A percentile compares a stretch with the other conserved stretches of the same genome.
Evolutionary conservation across 805 yeast genomes (phyloP).

Genomic region (Maudiozyma barnettii): DNA sequence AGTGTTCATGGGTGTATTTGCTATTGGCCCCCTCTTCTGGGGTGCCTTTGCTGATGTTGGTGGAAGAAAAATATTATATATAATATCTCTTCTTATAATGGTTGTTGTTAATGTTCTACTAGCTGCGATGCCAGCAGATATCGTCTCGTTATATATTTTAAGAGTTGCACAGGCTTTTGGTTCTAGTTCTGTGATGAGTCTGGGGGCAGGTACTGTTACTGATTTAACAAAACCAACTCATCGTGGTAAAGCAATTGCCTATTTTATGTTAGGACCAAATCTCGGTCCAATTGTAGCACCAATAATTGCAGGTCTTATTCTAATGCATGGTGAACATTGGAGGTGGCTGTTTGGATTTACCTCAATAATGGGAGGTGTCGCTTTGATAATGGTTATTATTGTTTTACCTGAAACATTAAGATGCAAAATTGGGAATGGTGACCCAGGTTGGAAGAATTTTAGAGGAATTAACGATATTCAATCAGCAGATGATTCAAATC

Average conservation of each 20-base stretch:
- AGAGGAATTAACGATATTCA: background rate
- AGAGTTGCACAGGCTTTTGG: conserved; percentile 71
- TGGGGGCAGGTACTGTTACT: conserved; percentile 85
- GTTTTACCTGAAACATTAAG: conserved; percentile 75
- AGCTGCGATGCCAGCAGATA: conserved; percentile 52
- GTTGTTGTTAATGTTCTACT: conserved; percentile 56
- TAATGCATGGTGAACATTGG: conserved; percentile 65
- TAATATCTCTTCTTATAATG: conserved; percentile 48
- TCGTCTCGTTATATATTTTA: conserved; percentile 59
- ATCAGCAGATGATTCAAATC: background rate
- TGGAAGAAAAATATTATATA: conserved; percentile 57
- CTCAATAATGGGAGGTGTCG: conserved; percentile 54
- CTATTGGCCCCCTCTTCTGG: conserved; percentile 48
- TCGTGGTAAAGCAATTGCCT: conserved; percentile 76
- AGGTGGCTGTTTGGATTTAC: conserved; percentile 75
- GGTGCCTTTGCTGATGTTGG: conserved; percentile 47
- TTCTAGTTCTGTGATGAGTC: conserved; percentile 79
- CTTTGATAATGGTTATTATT: conserved; percentile 42
- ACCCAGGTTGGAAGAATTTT: conserved; percentile 20
- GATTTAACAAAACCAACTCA: conserved; percentile 59
- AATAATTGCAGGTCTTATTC: conserved; percentile 69
- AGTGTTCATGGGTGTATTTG: conserved; percentile 47
- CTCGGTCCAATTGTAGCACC: conserved; percentile 85
- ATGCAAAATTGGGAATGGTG: conserved; percentile 48
- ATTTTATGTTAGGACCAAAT: conserved; percentile 78